Base-by-base conservation (phyloP, 768 basidiomycete species). In the Megacollybia marginata region DNA sequence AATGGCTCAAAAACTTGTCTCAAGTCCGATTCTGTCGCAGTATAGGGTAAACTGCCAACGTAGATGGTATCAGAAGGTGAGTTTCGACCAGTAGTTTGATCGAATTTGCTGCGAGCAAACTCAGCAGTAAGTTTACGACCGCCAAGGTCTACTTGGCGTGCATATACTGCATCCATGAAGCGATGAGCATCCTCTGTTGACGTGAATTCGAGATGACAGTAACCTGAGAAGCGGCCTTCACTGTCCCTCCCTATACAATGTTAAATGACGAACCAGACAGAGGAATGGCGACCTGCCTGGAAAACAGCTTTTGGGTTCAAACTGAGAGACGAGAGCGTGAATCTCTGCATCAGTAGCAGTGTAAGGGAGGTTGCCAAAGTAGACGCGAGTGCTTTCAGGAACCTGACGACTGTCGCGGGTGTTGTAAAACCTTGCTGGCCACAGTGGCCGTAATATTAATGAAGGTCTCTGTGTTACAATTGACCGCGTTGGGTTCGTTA, bases 21-120 rank as follows among this genome's bases (percentile, higher is more conserved):
- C 10, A 82, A 44, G 42, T 78, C 67, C 18, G 59, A 61, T 52
- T 69, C 72, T 1, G 67, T 69, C 35, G 64, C 56, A 15, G 56
- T 64, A 59, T 65, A 86, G 45, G 79, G 76, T n/a, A 82, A n/a
- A 54, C 82, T 82, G 9, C 69, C 74, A 32, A 79, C 54, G 42
- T 63, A 81, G 46, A 82, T 56, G 2, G 64, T 65, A 9, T 62
- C 62, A n/a, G 60, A 63, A 6, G 75, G 74, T 15, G 61, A 48
- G 5, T 8, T 3, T 40, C 8, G 2, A 5, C 15, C 38, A 40
- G 15, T 18, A 13, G 15, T 8, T 2, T 15, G 38, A 13, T 13
- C 5, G 13, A 3, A 2, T 8, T 40, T 40, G 38, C 8, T 13
- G 15, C 38, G 13, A 40, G 38, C 38, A 18, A 40, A 40, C 38